These are phyloP conservation scores for Nakazawaea holstii DNA, from an alignment of 805 yeast species.

Conservation along the genomic window DNA sequence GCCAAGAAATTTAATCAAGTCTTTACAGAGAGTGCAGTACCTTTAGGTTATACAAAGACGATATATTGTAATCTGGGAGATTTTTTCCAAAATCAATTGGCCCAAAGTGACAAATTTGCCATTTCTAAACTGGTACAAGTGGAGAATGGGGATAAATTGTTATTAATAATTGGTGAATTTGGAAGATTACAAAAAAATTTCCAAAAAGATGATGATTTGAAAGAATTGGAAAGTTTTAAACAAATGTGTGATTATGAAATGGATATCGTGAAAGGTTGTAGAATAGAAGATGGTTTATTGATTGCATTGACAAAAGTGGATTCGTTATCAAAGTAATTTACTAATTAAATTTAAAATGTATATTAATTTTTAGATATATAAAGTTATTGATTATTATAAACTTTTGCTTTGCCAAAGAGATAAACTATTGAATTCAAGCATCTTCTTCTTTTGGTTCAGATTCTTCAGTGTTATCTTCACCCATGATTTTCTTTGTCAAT, in stretches of 20 bases:
- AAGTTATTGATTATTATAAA: neutral
- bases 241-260: constrained; percentile 68
- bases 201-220: constrained; percentile 35
- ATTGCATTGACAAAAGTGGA: constrained; percentile 42
- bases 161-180: constrained; percentile 62
- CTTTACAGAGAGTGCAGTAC: constrained; percentile 63
- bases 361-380: too few relatives aligned
- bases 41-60: constrained; percentile 66
- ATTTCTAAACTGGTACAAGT: constrained; percentile 17
- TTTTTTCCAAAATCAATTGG: constrained; percentile 33
- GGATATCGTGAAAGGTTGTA: constrained; percentile 46
- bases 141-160: constrained; percentile 23
- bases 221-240: constrained; percentile 45
- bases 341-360: too few relatives aligned
- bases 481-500: constrained; percentile 8
- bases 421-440: neutral
- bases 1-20: constrained; percentile 55
- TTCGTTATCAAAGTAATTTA: too few relatives aligned
- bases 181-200: constrained; percentile 53
- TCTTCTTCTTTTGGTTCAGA: neutral
- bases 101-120: constrained; percentile 8
- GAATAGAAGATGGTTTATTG: constrained; percentile 68
- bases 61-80: constrained; percentile 66
- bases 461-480: neutral
- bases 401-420: too few relatives aligned